Base-by-base conservation (phyloP, 352 stramenopile genomes). In the Globisporangium okanoganense region DNA sequence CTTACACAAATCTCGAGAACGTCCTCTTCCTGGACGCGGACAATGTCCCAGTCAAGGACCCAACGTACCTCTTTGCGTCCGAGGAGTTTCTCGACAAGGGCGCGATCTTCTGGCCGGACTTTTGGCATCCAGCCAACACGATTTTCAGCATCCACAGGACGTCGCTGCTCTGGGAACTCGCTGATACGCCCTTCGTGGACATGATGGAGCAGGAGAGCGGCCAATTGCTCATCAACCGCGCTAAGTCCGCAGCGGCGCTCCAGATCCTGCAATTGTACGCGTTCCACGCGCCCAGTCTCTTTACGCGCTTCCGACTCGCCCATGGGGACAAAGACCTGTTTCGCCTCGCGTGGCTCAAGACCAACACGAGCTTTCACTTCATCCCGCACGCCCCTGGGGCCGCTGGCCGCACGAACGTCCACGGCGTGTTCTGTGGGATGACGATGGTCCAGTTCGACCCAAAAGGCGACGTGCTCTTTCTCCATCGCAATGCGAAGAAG, bases 141-240 rank as follows among this genome's bases (percentile, higher is more conserved):
- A 84, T 86, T 47, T 88, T 88, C 56, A 79, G 79, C 45, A 73
- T 88, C 33, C 59, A 81, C 57, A 65, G 70, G 16, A 20, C 67
- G 5, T 84, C 70, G 36, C 44, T 85, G 44, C 56, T 88, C n/a
- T 88, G 78, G 78, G 58, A 79, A 47, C 56, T 86, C 40, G 64
- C 84, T 1, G 71, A 57, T 24, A 66, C 77, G 45, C 51, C 61
- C 9, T 83, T 71, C 40, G 69, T 87, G n/a, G 66, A 84, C 66
- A 87, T 85, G 78, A 87, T 88, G 45, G 78, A 90, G 57, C 79
- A 90, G 64, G 80, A 90, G 44, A 87, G 77, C 38, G 80, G 78
- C 0, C 80, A 90, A 48, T 24, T 90, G 13, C 57, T 88, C 5
- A 73, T 90, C 18, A 67, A 86, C 40, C 63, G 67, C 41, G 50